Evolutionary conservation across 75 land plant species (phyloP).

Genomic region (Pinus albicaulis): DNA sequence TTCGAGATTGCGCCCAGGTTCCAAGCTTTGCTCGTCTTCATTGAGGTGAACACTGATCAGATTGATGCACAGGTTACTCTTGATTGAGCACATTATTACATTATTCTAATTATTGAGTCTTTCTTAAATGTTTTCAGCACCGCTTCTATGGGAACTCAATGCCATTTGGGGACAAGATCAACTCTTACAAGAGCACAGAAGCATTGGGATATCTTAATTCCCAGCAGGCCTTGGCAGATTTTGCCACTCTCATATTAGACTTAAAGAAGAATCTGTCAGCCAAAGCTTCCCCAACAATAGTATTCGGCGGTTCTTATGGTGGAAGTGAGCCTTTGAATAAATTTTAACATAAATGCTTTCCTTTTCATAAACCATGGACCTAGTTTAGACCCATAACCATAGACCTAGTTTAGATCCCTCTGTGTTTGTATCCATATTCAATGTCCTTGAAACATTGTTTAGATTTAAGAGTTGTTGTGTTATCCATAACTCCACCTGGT

Average conservation of each 20-base stretch:
- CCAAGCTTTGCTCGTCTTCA: conserved; percentile 62
- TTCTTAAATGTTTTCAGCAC: conserved; percentile 46
- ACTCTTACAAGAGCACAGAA: conserved; percentile 38
- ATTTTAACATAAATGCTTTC: not conserved
- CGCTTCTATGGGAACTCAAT: conserved; percentile 84
- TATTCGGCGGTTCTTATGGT: conserved; percentile 93
- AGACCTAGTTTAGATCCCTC: too few relatives aligned
- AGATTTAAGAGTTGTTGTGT: not conserved
- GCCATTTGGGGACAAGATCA: conserved; percentile 45
- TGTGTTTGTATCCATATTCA: not conserved
- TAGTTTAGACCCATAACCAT: too few relatives aligned
- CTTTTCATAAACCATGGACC: not conserved
- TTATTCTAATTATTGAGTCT: not conserved
- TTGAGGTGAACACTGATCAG: conserved; percentile 38
- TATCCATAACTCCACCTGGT: not conserved
- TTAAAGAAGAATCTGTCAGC: conserved; percentile 75
- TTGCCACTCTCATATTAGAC: conserved; percentile 58
- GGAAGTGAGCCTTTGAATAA: conserved; percentile 58
- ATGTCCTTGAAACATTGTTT: not conserved
- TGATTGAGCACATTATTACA: not conserved
- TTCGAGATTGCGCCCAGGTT: conserved; percentile 50
- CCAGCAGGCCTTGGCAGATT: conserved; percentile 87
- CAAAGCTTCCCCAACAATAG: conserved; percentile 66
- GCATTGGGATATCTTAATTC: conserved; percentile 75
- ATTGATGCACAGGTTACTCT: not conserved